Evolutionary conservation across 345 rosid genomes (phyloP).

Genomic region (Bruguiera parviflora): DNA sequence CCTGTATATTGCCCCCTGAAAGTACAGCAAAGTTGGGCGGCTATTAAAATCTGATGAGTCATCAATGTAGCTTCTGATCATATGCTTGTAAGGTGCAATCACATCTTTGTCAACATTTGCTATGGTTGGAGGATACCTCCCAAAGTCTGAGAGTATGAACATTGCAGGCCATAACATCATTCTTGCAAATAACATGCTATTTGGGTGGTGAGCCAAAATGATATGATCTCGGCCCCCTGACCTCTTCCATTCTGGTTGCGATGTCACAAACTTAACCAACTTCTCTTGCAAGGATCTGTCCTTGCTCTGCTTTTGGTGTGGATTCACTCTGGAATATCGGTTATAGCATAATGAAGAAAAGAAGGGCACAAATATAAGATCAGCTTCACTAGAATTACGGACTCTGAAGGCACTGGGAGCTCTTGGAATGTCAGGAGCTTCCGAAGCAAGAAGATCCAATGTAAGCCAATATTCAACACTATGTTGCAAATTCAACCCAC

Average conservation of each 20-base stretch:
- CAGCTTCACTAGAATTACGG: constrained; percentile 76
- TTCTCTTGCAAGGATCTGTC: constrained; percentile 66
- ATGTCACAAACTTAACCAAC: constrained; percentile 52
- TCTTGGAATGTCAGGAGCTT: constrained; percentile 40
- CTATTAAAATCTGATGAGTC: constrained; percentile 62
- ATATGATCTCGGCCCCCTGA: constrained; percentile 78
- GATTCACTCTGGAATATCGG: constrained; percentile 54
- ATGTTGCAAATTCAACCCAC: constrained; percentile 91
- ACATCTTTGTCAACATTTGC: constrained; percentile 87
- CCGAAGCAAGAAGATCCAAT: constrained; percentile 76
- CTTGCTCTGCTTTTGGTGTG: constrained; percentile 51
- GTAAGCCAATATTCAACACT: constrained; percentile 98
- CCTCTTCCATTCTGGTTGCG: constrained; percentile 70
- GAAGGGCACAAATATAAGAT: constrained; percentile 77
- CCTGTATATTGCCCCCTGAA: constrained; percentile 93
- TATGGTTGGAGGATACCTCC: constrained; percentile 76
- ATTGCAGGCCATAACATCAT: constrained; percentile 72
- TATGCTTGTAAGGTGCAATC: constrained; percentile 89
- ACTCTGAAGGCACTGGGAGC: constrained; percentile 63
- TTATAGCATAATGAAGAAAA: constrained; percentile 88
- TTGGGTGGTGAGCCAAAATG: constrained; percentile 90
- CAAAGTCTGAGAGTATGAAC: constrained; percentile 83
- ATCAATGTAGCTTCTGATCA: constrained; percentile 51
- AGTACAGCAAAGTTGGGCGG: constrained; percentile 78
- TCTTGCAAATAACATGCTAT: constrained; percentile 79